These are phyloP conservation scores for Geotrichum reessii DNA, from an alignment of 1,139 yeast species.

Conservation along the genomic window DNA sequence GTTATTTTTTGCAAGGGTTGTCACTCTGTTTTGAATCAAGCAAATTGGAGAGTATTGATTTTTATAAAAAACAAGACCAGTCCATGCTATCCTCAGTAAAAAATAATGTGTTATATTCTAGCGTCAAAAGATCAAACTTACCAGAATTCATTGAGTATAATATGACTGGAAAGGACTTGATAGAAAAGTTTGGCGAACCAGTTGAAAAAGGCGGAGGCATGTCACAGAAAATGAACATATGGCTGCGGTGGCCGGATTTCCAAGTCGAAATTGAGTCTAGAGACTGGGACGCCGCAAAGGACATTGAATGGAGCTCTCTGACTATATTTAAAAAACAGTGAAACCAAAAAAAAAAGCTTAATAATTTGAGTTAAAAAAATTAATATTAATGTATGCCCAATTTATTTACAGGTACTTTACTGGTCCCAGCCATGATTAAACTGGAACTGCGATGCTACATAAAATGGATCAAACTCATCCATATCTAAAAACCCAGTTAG, in stretches of 20 bases:
- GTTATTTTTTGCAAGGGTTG: conserved; percentile 26
- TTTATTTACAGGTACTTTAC: neutral
- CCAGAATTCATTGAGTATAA: conserved; percentile 21
- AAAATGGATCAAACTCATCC: conserved; percentile 9
- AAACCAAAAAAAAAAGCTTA: neutral
- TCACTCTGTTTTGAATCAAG: conserved; percentile 23
- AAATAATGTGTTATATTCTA: conserved; percentile 3
- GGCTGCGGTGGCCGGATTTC: conserved; percentile 30
- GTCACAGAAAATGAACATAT: conserved; percentile 24
- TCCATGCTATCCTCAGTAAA: neutral
- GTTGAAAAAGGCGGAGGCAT: conserved; percentile 29
- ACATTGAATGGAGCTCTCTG: conserved; percentile 25
- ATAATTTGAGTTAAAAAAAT: too few species aligned
- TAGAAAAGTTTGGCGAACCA: conserved; percentile 30
- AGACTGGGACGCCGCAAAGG: conserved; percentile 29
- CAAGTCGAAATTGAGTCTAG: conserved; percentile 27
- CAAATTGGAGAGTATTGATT: conserved; percentile 26
- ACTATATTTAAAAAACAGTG: conserved; percentile 18
- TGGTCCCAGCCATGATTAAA: neutral
- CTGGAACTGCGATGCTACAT: neutral
- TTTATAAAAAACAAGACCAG: conserved; percentile 22
- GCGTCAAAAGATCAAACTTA: conserved; percentile 18
- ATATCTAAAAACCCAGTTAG: neutral
- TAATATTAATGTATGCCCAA: neutral
- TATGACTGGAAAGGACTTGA: conserved; percentile 26